Evolutionary conservation across 2,329 filamentous ascomycete genomes (phyloP).

Genomic region (Trichoderma sp.): DNA sequence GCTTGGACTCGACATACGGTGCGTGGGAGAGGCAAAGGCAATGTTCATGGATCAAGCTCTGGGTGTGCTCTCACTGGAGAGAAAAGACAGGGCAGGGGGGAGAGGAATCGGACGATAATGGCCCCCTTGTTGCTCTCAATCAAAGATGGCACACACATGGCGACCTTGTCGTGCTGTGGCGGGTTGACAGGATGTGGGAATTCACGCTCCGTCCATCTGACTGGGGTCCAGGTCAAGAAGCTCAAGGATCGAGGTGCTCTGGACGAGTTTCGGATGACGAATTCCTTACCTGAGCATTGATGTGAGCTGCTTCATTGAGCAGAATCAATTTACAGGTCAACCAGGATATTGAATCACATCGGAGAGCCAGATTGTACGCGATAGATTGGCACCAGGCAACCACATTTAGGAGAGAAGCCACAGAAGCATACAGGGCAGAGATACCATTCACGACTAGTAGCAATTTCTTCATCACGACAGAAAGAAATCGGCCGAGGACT

Average conservation of each 20-base stretch:
- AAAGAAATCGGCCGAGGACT: background rate
- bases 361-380: no score
- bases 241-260: background rate
- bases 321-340: no score
- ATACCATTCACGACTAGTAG: no score
- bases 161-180: constrained; percentile 18
- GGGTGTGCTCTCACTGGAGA: background rate
- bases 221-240: background rate
- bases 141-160: background rate
- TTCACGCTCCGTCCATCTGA: no score
- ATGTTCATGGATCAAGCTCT: no score
- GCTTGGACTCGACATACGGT: constrained; percentile 22
- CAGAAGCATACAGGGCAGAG: no score
- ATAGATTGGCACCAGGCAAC: constrained; percentile 13
- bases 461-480: no score
- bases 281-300: no score
- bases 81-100: background rate
- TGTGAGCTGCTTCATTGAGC: no score
- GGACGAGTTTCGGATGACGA: background rate
- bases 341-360: no score
- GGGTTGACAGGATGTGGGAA: background rate
- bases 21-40: constrained; percentile 14
- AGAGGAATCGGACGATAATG: constrained; percentile 15
- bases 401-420: background rate
- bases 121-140: constrained; percentile 3